Conservation (phyloP, 108 stramenopile species). For the Poteriospumella lacustris region DNA sequence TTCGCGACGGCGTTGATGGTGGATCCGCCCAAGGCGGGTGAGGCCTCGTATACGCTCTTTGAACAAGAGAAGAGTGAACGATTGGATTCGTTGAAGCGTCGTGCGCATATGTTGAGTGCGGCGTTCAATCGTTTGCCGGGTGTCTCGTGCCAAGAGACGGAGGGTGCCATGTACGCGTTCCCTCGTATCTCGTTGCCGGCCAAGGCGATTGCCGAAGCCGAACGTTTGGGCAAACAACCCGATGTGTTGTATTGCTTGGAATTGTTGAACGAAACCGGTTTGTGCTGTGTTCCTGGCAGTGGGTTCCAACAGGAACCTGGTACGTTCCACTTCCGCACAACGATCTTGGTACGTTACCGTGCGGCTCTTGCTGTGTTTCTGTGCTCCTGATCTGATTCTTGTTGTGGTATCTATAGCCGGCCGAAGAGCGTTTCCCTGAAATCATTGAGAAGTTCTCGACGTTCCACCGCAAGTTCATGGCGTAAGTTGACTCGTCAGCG, state of each 20-base stretch:
- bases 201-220: constrained; percentile 68
- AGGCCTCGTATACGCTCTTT: constrained; percentile 66
- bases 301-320: constrained; percentile 90
- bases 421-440: too few species aligned
- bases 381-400: too few species aligned
- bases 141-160: constrained; percentile 76
- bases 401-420: too few species aligned
- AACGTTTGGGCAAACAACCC: constrained; percentile 60
- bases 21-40: constrained; percentile 65
- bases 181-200: constrained; percentile 73
- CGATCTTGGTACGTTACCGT: too few species aligned
- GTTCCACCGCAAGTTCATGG: too few species aligned
- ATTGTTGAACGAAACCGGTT: constrained; percentile 78
- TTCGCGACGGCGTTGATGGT: constrained; percentile 84
- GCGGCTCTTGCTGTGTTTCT: too few species aligned
- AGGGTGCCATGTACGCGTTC: constrained; percentile 95
- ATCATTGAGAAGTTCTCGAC: too few species aligned
- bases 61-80: constrained; percentile 60
- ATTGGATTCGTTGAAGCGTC: constrained; percentile 65
- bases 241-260: constrained; percentile 87
- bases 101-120: constrained; percentile 4
- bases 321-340: constrained; percentile 89
- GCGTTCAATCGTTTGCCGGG: constrained; percentile 75
- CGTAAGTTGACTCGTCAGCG: too few species aligned
- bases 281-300: constrained; percentile 88